A percentile compares a stretch with the other conserved stretches of the same genome.
Conservation (phyloP, 495 filamentous ascomycete species). For the Tuber umbilicatum region DNA sequence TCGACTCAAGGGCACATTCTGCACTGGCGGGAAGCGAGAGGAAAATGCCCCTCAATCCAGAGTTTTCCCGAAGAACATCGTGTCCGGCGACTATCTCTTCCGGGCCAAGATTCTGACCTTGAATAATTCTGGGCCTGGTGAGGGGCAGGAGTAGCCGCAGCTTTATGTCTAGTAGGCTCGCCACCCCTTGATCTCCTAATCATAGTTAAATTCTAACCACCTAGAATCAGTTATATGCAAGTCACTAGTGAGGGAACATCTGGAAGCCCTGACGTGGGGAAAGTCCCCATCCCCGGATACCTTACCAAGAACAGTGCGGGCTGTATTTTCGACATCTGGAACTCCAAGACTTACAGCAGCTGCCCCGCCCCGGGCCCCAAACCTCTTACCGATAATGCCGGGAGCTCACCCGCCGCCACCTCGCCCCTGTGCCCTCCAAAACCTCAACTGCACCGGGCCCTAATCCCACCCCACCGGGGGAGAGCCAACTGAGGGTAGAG, state of each 20-base stretch:
- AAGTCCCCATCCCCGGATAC: constrained; percentile 60
- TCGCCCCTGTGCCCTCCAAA: not conserved
- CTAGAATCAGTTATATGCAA: constrained; percentile 37
- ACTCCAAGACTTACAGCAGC: constrained; percentile 13
- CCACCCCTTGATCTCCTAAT: constrained; percentile 49
- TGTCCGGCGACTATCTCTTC: constrained; percentile 60
- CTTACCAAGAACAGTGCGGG: constrained; percentile 49
- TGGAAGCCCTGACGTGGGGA: constrained; percentile 25
- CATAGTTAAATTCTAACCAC: constrained; percentile 44
- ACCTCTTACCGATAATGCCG: not conserved
- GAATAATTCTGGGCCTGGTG: constrained; percentile 53
- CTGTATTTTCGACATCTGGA: constrained; percentile 58
- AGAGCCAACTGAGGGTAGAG: not conserved
- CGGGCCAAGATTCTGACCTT: constrained; percentile 63
- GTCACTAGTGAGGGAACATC: constrained; percentile 25
- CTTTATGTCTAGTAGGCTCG: constrained; percentile 67
- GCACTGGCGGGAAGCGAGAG: constrained; percentile 59
- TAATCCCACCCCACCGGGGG: too few relatives aligned
- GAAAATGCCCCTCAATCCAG: constrained; percentile 57
- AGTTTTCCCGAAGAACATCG: constrained; percentile 54
- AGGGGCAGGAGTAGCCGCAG: constrained; percentile 48
- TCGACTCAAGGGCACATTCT: constrained; percentile 51
- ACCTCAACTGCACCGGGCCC: not conserved
- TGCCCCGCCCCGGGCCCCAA: constrained; percentile 24
- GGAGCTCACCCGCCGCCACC: not conserved